Base-by-base conservation (phyloP, 306 rosid species). In the Cicer arietinum region DNA sequence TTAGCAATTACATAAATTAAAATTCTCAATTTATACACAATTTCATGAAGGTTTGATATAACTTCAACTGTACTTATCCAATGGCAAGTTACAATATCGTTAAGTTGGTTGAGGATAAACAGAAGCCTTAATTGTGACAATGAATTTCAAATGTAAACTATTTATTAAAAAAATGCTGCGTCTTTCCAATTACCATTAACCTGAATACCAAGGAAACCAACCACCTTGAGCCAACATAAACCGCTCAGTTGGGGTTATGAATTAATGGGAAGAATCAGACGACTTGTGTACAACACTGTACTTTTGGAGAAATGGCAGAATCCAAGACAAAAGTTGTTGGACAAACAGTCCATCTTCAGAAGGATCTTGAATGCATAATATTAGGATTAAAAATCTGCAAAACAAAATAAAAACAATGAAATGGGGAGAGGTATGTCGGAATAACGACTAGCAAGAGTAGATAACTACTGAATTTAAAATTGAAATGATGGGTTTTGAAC, bases 211-310 rank as follows among this genome's bases (percentile, higher is more conserved):
- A 74, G 60, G 77, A 73, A 77, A 64, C 79, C 77, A 61, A 50
- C 79, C 77, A 61, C 77, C 74, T 67, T 40, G 75, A 72, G 82
- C 83, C 51, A 81, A 65, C 74, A 75, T 72, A 40, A 52, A 61
- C 75, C 41, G 53, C 84, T 82, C 84, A 52, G 82, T 61, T 45
- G 69, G 66, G 79, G 76, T 76, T 46, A 67, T 67, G 76, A 69
- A 82, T 67, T 59, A 85, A 85, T 82, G 76, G 72, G 73, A 78
- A 76, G 66, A 76, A 71, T 75, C 74, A 69, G 81, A 70, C 44
- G 77, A 74, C 69, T 62, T 66, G 71, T 79, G 81, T 82, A 85
- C 86, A 81, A 75, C 58, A 61, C 52, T 53, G 72, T 20, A 75
- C 84, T 60, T 48, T 73, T 57, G 47, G 74, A 58, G 45, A 78